Percentiles rank a stretch among this genome's conserved stretches.
Evolutionary conservation across 1,139 yeast species (phyloP).

Genomic region (Blastobotrys indianensis): DNA sequence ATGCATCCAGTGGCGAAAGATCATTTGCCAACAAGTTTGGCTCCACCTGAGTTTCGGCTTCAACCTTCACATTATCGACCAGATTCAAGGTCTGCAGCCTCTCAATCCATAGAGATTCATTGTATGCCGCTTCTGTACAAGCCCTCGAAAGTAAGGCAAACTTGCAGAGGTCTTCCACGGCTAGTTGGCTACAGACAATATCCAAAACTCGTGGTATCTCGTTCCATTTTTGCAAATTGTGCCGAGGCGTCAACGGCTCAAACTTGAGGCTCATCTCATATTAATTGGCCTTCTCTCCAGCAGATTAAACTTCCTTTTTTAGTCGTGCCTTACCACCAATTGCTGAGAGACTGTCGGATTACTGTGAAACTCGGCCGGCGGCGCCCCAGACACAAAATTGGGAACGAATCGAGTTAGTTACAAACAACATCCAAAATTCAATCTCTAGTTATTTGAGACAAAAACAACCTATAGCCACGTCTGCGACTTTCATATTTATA

Average conservation of each 20-base stretch:
- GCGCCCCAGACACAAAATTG: too few species aligned
- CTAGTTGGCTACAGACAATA: conserved; percentile 19
- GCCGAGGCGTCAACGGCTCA: conserved; percentile 12
- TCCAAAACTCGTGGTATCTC: conserved; percentile 8
- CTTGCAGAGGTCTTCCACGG: conserved; percentile 25
- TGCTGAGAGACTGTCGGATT: too few species aligned
- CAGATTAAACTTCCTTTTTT: too few species aligned
- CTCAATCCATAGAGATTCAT: conserved; percentile 45
- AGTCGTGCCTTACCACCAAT: too few species aligned
- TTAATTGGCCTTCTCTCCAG: too few species aligned
- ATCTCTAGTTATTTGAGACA: too few species aligned
- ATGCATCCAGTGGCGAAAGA: conserved; percentile 17
- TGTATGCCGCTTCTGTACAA: conserved; percentile 33
- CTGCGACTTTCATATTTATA: too few species aligned
- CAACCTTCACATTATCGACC: conserved; percentile 16
- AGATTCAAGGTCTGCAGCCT: conserved; percentile 46
- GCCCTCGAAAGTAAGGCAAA: conserved; percentile 34
- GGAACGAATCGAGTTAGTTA: too few species aligned
- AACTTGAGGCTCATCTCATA: conserved; percentile 10
- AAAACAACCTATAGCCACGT: too few species aligned
- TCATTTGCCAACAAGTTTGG: conserved; percentile 19
- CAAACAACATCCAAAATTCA: too few species aligned
- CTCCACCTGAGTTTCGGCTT: conserved; percentile 22
- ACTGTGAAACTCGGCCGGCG: too few species aligned
- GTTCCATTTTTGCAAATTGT: conserved; percentile 7